Conservation (phyloP, 2,329 filamentous ascomycete genomes). For the Apiospora aurea region DNA sequence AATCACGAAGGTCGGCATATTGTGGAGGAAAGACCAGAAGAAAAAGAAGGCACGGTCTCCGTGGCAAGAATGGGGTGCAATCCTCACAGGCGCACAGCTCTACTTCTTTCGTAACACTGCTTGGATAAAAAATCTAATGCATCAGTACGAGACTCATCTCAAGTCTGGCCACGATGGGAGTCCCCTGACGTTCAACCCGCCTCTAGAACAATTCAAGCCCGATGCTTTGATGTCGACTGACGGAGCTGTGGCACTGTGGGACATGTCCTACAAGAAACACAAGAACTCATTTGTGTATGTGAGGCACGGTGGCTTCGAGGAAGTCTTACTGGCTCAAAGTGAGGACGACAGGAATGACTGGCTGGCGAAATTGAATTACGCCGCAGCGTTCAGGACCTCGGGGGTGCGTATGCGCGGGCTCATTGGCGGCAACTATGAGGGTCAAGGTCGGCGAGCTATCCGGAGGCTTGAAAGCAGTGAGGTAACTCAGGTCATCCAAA, state of each 20-base stretch:
- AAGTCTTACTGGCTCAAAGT: conserved; percentile 88
- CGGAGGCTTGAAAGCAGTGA: conserved; percentile 73
- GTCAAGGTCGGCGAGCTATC: conserved; percentile 76
- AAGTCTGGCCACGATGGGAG: conserved; percentile 78
- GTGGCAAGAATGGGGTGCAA: conserved; percentile 98
- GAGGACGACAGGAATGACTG: conserved; percentile 96
- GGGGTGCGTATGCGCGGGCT: conserved; percentile 91
- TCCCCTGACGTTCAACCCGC: conserved; percentile 89
- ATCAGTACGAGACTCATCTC: conserved; percentile 84
- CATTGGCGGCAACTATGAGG: conserved; percentile 84
- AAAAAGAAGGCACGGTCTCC: conserved; percentile 94
- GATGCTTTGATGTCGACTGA: conserved; percentile 94
- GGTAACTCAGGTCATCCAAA: conserved; percentile 67
- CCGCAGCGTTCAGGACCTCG: conserved; percentile 89
- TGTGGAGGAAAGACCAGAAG: conserved; percentile 94
- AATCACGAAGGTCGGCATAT: conserved; percentile 90
- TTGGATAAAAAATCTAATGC: conserved; percentile 91
- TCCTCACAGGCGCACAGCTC: conserved; percentile 94
- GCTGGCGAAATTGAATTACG: conserved; percentile 95
- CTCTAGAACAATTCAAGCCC: conserved; percentile 89
- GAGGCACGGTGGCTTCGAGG: conserved; percentile 84
- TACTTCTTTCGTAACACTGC: conserved; percentile 95
- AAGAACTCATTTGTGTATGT: conserved; percentile 95
- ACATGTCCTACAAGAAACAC: conserved; percentile 89
- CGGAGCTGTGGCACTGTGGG: conserved; percentile 86